phyloP scores from a whole-genome alignment of 164 flowering plant genomes.

The Cinnamomum chago region DNA sequence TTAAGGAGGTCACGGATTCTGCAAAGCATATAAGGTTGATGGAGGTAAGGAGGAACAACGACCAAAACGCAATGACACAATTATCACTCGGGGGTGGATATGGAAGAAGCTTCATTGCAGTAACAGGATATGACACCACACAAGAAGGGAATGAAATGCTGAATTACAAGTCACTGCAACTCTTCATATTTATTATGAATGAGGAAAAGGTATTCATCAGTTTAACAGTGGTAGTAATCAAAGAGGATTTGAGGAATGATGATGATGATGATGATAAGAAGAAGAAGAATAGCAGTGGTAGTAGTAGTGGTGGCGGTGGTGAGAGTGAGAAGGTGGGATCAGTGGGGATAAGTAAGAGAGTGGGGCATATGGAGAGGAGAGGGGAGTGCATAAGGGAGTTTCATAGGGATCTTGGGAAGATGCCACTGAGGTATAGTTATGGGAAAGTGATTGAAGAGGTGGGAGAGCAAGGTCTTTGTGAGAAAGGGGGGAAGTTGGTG shows the following conservation, averaged over 20 bases:
- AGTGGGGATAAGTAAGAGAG: constrained; percentile 77
- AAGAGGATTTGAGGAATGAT: constrained; percentile 69
- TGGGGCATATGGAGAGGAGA: constrained; percentile 74
- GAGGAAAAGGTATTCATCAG: too few relatives aligned
- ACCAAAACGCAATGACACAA: too few relatives aligned
- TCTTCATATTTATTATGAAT: too few relatives aligned
- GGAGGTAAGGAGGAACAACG: too few relatives aligned
- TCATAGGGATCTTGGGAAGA: constrained; percentile 61
- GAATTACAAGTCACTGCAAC: too few relatives aligned
- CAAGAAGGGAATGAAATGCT: too few relatives aligned
- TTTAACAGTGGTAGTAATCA: too few relatives aligned
- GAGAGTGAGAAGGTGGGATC: constrained; percentile 21
- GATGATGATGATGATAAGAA: constrained; percentile 21
- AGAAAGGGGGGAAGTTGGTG: constrained; percentile 60
- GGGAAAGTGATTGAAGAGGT: constrained; percentile 64
- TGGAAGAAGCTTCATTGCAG: too few relatives aligned
- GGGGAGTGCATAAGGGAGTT: constrained; percentile 76
- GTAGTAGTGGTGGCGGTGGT: constrained; percentile 53
- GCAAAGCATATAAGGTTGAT: too few relatives aligned
- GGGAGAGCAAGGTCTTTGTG: constrained; percentile 81
- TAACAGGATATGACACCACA: too few relatives aligned
- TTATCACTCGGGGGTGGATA: too few relatives aligned
- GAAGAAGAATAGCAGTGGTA: constrained; percentile 66
- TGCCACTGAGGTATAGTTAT: constrained; percentile 74
- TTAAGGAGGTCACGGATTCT: too few relatives aligned